Evolutionary conservation across 176 grass and related monocot genomes (phyloP).

Genomic region (Alopecurus myosuroides): DNA sequence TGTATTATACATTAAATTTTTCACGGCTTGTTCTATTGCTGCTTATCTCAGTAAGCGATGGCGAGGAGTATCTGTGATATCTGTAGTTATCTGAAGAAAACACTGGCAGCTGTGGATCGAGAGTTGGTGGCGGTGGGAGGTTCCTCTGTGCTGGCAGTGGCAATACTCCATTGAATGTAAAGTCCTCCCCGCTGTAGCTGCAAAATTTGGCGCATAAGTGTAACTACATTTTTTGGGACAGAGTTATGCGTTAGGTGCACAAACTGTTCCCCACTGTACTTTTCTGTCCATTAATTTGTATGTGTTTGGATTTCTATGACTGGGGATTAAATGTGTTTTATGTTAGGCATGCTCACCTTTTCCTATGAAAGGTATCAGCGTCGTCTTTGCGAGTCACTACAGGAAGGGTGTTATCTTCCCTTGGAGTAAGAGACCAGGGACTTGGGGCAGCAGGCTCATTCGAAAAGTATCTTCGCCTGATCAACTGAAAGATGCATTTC

Average conservation of each 20-base stretch:
- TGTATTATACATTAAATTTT: slow-evolving; percentile 53
- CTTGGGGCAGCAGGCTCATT: slow-evolving; percentile 68
- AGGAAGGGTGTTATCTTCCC: slow-evolving; percentile 40
- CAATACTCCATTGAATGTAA: slow-evolving; percentile 42
- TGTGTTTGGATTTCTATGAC: neutral
- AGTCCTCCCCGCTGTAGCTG: slow-evolving; percentile 55
- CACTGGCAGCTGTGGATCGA: slow-evolving; percentile 58
- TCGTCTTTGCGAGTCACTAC: slow-evolving; percentile 50
- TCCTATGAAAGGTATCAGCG: slow-evolving; percentile 57
- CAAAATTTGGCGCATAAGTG: slow-evolving; percentile 12
- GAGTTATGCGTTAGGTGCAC: slow-evolving; percentile 4
- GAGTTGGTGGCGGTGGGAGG: slow-evolving; percentile 54
- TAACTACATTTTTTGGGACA: neutral
- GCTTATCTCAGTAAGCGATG: slow-evolving; percentile 60
- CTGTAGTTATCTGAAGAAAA: slow-evolving; percentile 46
- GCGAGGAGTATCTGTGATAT: slow-evolving; percentile 63
- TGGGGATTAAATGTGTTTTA: neutral
- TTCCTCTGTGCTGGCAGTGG: slow-evolving; percentile 73
- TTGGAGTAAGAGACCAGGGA: slow-evolving; percentile 63
- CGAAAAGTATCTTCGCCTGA: slow-evolving; percentile 90
- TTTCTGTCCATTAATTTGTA: neutral
- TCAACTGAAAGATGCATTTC: slow-evolving; percentile 60
- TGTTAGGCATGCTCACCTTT: slow-evolving; percentile 40
- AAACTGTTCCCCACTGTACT: neutral
- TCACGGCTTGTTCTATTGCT: slow-evolving; percentile 46